Evolutionary conservation across 2,329 filamentous ascomycete species (phyloP), one percentile per base, ranked within the genome.

Genomic region (Aspergillus sp.): DNA sequence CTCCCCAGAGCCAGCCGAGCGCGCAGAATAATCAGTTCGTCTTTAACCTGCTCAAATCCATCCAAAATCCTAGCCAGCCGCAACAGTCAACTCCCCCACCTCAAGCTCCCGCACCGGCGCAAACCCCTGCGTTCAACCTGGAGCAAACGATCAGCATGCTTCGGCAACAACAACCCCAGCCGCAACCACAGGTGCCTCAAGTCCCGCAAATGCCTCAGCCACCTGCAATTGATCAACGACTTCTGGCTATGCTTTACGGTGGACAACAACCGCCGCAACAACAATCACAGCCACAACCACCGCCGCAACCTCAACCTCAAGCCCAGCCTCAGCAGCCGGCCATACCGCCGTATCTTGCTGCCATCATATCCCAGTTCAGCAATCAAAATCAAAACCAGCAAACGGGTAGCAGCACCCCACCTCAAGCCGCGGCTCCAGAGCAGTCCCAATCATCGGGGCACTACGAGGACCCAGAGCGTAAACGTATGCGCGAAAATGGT

Each of bases 391-490:
- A 68, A 23, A 70, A 63, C 43, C 65, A 69, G 43, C 64, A 68
- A 31, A 23, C 47, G 23, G 57, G 55, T 25, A 44, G 48, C 33
- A 57, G 51, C 52, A 19, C 53, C 8, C 12, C 51, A n/a, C 62
- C 66, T n/a, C 50, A 62, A 21, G 12, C 48, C 17, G 33, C 21
- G n/a, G 21, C 9, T 23, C 37, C 6, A 11, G 45, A 27, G 12
- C 14, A 27, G 15, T 8, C 52, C 17, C 52, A 54, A 21, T 31
- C 52, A 15, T 55, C 59, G 17, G 57, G 61, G 17, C 61, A 66
- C 25, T 76, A 73, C 46, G 77, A 77, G 49, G 75, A 79, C 45
- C 68, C 73, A 4, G 77, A 78, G 39, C 75, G 76, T 43, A 77
- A 76, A 55, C 70, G 74, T 35, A 69, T 69, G 55, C 73, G 73